Evolutionary conservation across 495 filamentous ascomycete species (phyloP), one percentile per base, ranked within the genome.

Genomic region (Penicillium cinerascens): DNA sequence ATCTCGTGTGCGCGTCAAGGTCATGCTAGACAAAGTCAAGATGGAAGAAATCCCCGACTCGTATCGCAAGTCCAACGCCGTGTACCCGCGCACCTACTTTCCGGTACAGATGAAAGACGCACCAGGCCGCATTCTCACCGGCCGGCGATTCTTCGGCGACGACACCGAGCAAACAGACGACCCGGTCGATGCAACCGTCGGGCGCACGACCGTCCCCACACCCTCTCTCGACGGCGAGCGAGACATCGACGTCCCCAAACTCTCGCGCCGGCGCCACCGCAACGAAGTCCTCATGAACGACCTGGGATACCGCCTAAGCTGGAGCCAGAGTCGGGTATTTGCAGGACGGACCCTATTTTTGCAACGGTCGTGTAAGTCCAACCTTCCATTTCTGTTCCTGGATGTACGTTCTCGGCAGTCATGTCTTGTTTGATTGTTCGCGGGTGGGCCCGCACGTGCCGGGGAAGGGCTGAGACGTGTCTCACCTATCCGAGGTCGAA

Each of bases 31-130:
- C 51, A 81, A 83, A 16, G 89, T 96, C 47, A 85, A 96, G 53
- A 92, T 93, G 70, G 83, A 89, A 55, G 92, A 97, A 66, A 91
- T 97, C 54, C 92, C 91, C 0, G 93, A 97, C 69, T 92, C 88
- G 15, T 96, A 95, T 67, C 89, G 92, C 53, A 87, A 87, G 65
- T 78, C 78, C 47, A 93, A 91, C 57, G 87, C 88, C 15, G 91
- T 98, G 5, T 98, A 85, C 56, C 92, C 91, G 5, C 86, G 92
- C 18, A 88, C 87, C 16, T 97, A 90, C 69, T 95, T 89, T 60
- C 88, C 91, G 0, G 82, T 87, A 35, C 85, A 95, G 68, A 92
- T 93, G 87, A 87, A 87, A 54, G 84, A 82, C 44, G 87, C 89
- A 7, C 86, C 87, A 1, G 65, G 71, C 20, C 84, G 82, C 4